Base-by-base conservation (phyloP, 129 eudicot genomes). In the Centella asiatica region DNA sequence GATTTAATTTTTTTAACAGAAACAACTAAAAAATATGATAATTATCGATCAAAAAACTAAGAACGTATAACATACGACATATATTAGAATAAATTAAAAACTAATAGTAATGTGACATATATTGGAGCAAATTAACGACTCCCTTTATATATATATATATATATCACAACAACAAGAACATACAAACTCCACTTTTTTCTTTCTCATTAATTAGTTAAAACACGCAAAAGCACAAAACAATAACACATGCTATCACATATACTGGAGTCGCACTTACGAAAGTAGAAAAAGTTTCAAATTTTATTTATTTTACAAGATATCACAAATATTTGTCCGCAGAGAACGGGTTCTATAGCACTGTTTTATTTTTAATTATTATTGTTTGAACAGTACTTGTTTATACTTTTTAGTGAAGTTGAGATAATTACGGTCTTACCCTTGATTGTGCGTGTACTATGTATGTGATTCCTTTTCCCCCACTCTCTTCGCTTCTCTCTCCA, bases 391-490 rank as follows among this genome's bases (percentile, higher is more conserved):
- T n/a, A n/a, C n/a, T n/a, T n/a, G n/a, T n/a, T n/a, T n/a, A n/a
- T n/a, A n/a, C n/a, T n/a, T n/a, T n/a, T n/a, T n/a, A n/a, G n/a
- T n/a, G n/a, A n/a, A n/a, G n/a, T n/a, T n/a, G n/a, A n/a, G n/a
- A n/a, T n/a, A n/a, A n/a, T n/a, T n/a, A n/a, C n/a, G n/a, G n/a
- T n/a, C n/a, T n/a, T n/a, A n/a, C n/a, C n/a, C 62, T 56, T 56
- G 44, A n/a, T n/a, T 37, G 65, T 64, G 62, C 69, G 62, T 50
- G 84, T 65, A 70, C 69, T 48, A 40, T 17, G 14, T 50, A 60
- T 67, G 65, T 65, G 80, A 72, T 75, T 74, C 78, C 68, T 80
- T 72, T 61, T 54, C 82, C 77, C 85, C 83, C 81, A 71, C 74
- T n/a, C 74, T 70, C 83, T 62, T 65, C 80, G 77, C 82, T 70